These are phyloP conservation scores for Clitopilus hobsonii DNA, from an alignment of 768 basidiomycete genomes.

Conservation along the genomic window DNA sequence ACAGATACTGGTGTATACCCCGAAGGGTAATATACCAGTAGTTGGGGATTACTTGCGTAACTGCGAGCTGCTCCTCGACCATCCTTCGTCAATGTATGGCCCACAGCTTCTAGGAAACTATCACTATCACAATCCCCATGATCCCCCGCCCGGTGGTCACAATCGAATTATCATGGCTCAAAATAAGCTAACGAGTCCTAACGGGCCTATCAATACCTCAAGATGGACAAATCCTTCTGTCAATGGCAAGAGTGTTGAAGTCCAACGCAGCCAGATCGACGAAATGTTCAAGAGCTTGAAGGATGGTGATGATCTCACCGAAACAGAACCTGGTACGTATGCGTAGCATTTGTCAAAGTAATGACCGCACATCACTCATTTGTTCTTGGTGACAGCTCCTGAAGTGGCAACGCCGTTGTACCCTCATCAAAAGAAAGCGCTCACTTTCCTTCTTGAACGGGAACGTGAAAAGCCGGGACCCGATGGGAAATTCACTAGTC, in stretches of 20 bases:
- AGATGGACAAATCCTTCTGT: conserved; percentile 57
- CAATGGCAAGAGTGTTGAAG: conserved; percentile 77
- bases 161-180: conserved; percentile 34
- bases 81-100: conserved; percentile 71
- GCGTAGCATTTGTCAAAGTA: background rate
- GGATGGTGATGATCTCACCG: conserved; percentile 79
- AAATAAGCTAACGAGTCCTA: conserved; percentile 29
- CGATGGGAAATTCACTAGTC: conserved; percentile 61
- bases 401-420: conserved; percentile 86
- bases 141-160: conserved; percentile 69
- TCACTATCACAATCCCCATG: conserved; percentile 88
- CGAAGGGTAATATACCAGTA: conserved; percentile 85
- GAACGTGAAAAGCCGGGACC: conserved; percentile 57
- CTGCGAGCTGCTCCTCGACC: conserved; percentile 68
- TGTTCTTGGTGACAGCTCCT: conserved; percentile 30
- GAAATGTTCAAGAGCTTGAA: conserved; percentile 88
- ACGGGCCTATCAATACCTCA: conserved; percentile 25
- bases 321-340: conserved; percentile 78
- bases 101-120: conserved; percentile 52
- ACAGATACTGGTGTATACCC: conserved; percentile 87
- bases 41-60: conserved; percentile 75
- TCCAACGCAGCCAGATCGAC: conserved; percentile 91
- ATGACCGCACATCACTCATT: background rate
- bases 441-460: conserved; percentile 91
- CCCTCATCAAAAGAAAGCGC: conserved; percentile 97